Percentiles rank a stretch among this genome's conserved stretches.
Evolutionary conservation across 2,329 filamentous ascomycete genomes (phyloP).

Genomic region (Cordyceps tenuipes): DNA sequence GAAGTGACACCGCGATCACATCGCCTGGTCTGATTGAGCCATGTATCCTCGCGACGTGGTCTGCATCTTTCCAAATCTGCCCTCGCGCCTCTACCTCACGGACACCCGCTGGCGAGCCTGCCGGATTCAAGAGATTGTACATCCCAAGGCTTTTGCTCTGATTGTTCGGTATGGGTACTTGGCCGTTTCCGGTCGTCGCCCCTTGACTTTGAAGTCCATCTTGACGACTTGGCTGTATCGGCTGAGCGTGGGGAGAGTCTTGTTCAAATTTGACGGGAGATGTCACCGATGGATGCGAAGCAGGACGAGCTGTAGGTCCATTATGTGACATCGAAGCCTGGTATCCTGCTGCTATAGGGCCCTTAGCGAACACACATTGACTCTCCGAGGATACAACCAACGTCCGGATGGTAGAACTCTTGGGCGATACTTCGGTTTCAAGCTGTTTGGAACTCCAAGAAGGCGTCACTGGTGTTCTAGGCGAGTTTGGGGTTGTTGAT

Average conservation of each 20-base stretch:
- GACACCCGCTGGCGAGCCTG: constrained; percentile 20
- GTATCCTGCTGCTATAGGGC: constrained; percentile 45
- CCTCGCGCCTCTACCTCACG: constrained; percentile 15
- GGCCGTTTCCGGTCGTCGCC: constrained; percentile 12
- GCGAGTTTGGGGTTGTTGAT: constrained; percentile 26
- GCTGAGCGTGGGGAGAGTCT: constrained; percentile 13
- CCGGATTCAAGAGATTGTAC: constrained; percentile 31
- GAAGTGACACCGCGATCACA: constrained; percentile 25
- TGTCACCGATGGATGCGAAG: constrained; percentile 41
- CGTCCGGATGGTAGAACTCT: constrained; percentile 16
- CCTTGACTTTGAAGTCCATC: constrained; percentile 19
- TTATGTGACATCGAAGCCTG: constrained; percentile 58
- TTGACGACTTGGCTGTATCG: constrained; percentile 12
- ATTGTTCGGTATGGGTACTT: constrained; percentile 18
- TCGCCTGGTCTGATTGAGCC: constrained; percentile 19
- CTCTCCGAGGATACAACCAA: constrained; percentile 21
- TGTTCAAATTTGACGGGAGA: constrained; percentile 32
- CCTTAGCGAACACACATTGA: constrained; percentile 51
- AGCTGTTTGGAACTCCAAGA: constrained; percentile 21
- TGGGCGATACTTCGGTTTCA: constrained; percentile 17
- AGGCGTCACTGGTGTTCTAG: constrained; percentile 27
- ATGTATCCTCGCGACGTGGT: constrained; percentile 16
- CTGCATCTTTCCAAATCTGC: constrained; percentile 16
- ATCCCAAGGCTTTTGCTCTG: constrained; percentile 26
- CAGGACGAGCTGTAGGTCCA: constrained; percentile 47